A percentile compares a stretch with the other conserved stretches of the same genome.
These are phyloP conservation scores for Pascua sp. DNA, from an alignment of 1,284 basidiomycete species.

Conservation along the genomic window DNA sequence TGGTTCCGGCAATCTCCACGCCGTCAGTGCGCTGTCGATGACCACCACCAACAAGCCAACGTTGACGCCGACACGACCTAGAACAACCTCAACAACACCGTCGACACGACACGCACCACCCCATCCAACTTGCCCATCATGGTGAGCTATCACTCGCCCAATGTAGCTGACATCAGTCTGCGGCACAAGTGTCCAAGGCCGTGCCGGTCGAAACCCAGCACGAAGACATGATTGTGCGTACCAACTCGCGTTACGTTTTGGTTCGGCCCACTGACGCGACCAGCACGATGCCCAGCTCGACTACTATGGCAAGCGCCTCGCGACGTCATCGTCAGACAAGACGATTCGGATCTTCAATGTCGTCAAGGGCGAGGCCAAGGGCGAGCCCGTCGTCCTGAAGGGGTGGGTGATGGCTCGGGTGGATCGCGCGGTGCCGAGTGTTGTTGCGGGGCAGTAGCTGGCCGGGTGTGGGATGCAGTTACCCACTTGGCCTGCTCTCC, in stretches of 20 bases:
- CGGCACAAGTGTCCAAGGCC: conserved; percentile 35
- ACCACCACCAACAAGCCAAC: not conserved
- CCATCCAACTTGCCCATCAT: conserved; percentile 6
- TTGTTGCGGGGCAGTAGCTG: too few relatives aligned
- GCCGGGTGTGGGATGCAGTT: not conserved
- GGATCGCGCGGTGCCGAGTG: too few relatives aligned
- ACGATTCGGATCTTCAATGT: conserved; percentile 96
- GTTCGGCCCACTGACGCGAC: not conserved
- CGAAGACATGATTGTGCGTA: conserved; percentile 88
- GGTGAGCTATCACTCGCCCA: conserved; percentile 1
- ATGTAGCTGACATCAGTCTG: conserved; percentile 19
- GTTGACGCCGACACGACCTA: not conserved
- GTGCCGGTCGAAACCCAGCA: conserved; percentile 74
- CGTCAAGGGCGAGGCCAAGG: conserved; percentile 69
- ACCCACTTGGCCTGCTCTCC: too few relatives aligned
- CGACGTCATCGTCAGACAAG: conserved; percentile 93
- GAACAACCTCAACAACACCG: not conserved
- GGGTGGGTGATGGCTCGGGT: conserved; percentile 58
- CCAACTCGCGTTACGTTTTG: not conserved
- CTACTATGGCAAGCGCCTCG: conserved; percentile 93
- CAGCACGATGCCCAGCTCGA: conserved; percentile 98
- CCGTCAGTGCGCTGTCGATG: too few relatives aligned
- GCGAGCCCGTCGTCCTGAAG: conserved; percentile 70
- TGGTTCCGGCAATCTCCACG: not conserved
- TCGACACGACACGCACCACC: not conserved